Evolutionary conservation across 495 filamentous ascomycete genomes (phyloP).

Genomic region (Neurospora sp.): DNA sequence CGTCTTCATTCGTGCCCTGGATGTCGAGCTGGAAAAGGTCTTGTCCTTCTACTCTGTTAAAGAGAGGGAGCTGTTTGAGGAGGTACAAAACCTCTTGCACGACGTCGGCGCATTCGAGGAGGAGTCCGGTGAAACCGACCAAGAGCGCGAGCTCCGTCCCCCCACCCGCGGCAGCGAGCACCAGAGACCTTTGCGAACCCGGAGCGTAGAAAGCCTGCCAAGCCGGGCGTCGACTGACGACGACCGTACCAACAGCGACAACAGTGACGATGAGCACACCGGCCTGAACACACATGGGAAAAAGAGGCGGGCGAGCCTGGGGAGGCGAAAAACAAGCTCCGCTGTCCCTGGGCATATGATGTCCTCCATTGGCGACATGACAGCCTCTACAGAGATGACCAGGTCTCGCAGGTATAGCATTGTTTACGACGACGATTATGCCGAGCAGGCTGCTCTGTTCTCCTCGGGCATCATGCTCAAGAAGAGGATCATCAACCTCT

Average conservation of each 20-base stretch:
- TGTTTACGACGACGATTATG: slow-evolving; percentile 64
- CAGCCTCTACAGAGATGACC: slow-evolving; percentile 41
- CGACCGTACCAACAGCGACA: slow-evolving; percentile 45
- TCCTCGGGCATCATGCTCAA: slow-evolving; percentile 80
- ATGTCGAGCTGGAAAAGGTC: slow-evolving; percentile 88
- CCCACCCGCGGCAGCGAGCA: slow-evolving; percentile 20
- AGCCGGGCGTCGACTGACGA: slow-evolving; percentile 39
- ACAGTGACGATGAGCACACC: slow-evolving; percentile 55
- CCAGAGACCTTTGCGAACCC: slow-evolving; percentile 3
- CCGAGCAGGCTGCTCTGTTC: slow-evolving; percentile 63
- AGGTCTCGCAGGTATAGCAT: slow-evolving; percentile 45
- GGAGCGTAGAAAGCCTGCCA: slow-evolving; percentile 24
- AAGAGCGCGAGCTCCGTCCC: slow-evolving; percentile 28
- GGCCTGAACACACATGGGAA: slow-evolving; percentile 35
- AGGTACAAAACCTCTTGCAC: slow-evolving; percentile 62
- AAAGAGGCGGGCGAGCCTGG: slow-evolving; percentile 18
- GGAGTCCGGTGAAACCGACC: slow-evolving; percentile 47
- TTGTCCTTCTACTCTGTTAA: slow-evolving; percentile 81
- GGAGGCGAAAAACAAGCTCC: slow-evolving; percentile 23
- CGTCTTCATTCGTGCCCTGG: slow-evolving; percentile 69
- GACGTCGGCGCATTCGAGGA: slow-evolving; percentile 66
- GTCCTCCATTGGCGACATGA: slow-evolving; percentile 43
- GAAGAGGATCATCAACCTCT: slow-evolving; percentile 75
- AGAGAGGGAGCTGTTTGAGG: slow-evolving; percentile 72
- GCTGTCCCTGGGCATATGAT: slow-evolving; percentile 20